Evolutionary conservation across 257 asterid species (phyloP), one percentile per base, ranked within the genome.

Genomic region (Penstemon barbatus): DNA sequence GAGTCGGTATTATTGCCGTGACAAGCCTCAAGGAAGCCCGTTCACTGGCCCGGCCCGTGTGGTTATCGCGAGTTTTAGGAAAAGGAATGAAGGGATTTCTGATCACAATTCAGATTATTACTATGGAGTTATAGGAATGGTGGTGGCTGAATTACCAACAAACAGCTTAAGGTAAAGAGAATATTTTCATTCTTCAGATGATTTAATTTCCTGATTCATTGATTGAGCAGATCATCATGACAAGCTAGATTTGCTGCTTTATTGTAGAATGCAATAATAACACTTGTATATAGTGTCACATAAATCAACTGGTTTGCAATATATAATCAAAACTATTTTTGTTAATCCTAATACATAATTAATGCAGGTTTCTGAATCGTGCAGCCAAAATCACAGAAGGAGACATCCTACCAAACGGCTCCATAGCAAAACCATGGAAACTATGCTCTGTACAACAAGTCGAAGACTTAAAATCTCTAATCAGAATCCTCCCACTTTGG

Each of bases 361-460:
- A 49, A 7, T 37, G 15, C 48, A 83, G 86, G 70, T 12, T 61
- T 44, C 64, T 84, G 12, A 84, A 84, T 19, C 78, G 77, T 3
- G 85, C 80, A 5, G 85, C 89, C 7, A 13, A 78, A 1, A 75
- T 25, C 6, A 67, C 57, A 0, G 85, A 77, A 45, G 82, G 79
- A 1, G 89, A 84, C 72, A 50, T 76, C 12, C 36, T 38, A 4
- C 15, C 71, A 11, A 44, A 74, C 8, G 81, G 84, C 33, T 10
- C 69, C 5, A 55, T 75, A 5, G 61, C 70, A 0, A 64, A 50
- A 5, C 78, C 79, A 11, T 79, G 85, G 89, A 81, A 59, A 13
- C 68, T 79, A 8, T 79, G 85, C 66, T 72, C 78, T 0, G 80
- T 79, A 11, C 72, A 77, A 68, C 82, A 84, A 75, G 83, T 81